These are phyloP conservation scores for Neurospora africana DNA, from an alignment of 495 filamentous ascomycete species.

Conservation along the genomic window DNA sequence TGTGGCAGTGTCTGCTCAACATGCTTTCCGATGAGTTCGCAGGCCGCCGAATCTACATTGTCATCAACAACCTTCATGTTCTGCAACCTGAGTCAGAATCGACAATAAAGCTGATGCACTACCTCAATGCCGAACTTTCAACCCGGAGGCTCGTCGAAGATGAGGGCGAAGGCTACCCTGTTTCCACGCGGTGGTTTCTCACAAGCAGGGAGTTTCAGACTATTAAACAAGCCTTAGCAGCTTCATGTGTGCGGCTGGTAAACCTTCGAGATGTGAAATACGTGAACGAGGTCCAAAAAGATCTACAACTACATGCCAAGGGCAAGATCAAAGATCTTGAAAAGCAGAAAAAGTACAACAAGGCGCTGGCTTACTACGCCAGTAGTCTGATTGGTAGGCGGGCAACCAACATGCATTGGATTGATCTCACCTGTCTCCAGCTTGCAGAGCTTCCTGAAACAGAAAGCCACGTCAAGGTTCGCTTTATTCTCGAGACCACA, in stretches of 20 bases:
- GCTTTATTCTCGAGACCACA: slow-evolving; percentile 20
- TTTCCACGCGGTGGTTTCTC: slow-evolving; percentile 22
- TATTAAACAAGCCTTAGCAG: slow-evolving; percentile 5
- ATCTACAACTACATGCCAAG: background rate
- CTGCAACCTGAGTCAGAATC: slow-evolving; percentile 20
- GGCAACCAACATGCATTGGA: slow-evolving; percentile 27
- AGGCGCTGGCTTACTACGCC: slow-evolving; percentile 25
- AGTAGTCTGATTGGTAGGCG: slow-evolving; percentile 25
- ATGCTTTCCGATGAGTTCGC: slow-evolving; percentile 26
- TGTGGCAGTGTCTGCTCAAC: slow-evolving; percentile 27
- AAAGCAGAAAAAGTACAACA: slow-evolving; percentile 24
- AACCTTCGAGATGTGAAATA: background rate
- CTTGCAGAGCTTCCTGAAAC: slow-evolving; percentile 20
- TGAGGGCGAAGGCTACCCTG: slow-evolving; percentile 13
- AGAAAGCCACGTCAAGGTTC: slow-evolving; percentile 19
- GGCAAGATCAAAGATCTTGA: slow-evolving; percentile 15
- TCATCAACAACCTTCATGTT: slow-evolving; percentile 27
- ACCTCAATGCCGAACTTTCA: slow-evolving; percentile 5
- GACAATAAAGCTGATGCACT: slow-evolving; percentile 25
- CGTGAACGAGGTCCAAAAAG: background rate
- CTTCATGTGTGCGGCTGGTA: slow-evolving; percentile 4
- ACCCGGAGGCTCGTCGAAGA: background rate
- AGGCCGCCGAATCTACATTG: slow-evolving; percentile 22
- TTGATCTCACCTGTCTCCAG: slow-evolving; percentile 25
- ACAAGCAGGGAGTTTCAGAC: slow-evolving; percentile 19